Evolutionary conservation across 2,329 filamentous ascomycete genomes (phyloP), one percentile per base, ranked within the genome.

Genomic region (Zymoseptoria crescenta): DNA sequence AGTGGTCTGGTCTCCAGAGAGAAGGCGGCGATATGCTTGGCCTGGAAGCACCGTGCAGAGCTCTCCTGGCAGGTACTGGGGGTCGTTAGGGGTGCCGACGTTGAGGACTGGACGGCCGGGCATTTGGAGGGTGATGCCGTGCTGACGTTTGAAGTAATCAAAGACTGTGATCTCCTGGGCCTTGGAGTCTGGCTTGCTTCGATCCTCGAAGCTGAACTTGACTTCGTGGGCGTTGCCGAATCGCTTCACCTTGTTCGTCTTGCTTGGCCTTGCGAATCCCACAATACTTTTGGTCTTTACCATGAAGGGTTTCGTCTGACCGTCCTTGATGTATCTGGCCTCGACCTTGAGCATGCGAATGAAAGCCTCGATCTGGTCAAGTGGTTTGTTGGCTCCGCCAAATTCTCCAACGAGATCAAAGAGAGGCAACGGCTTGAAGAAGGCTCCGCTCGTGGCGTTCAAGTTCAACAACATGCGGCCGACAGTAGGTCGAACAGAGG

Each of bases 21-120:
- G 76, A 66, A 85, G 84, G 3, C 80, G 75, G 48, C 81, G 83
- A 21, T 85, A 79, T 0, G 81, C 72, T 68, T 94, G 89, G 0
- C 87, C 88, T 1, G 82, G 78, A 8, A 84, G 69, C 2, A 94
- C 80, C 3, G 76, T 72, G 62, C 88, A 85, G 5, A 85, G 75
- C 69, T 92, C 87, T 0, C 83, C 81, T 0, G 88, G 87, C 45
- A 89, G 73, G 65, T 87, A 90, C 0, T 77, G 78, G 0, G 87
- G 86, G 9, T 80, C 81, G 0, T 76, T 72, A 0, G 68, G 67
- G 9, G 73, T 83, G 1, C 87, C 88, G 9, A 87, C 77, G 67
- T 92, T 91, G 62, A 92, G 72, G 1, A 73, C 69, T 7, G 72
- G 71, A 7, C 60, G 21, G 1, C 90, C 77, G 0, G 88, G 86